Evolutionary conservation across 2,329 filamentous ascomycete species (phyloP).

Genomic region (Alternaria viburni): DNA sequence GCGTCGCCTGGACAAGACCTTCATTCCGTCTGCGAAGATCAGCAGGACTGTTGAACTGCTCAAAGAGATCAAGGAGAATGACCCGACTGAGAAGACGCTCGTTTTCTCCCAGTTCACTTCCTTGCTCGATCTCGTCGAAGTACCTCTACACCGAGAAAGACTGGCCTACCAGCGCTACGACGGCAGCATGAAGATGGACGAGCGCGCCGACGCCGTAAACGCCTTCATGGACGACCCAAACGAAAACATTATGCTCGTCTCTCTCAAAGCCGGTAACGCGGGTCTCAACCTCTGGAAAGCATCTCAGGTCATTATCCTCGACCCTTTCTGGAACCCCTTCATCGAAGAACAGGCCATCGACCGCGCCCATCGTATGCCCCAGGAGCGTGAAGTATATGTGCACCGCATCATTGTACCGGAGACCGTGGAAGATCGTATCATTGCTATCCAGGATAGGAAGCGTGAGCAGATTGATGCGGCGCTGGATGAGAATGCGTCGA

Average conservation of each 20-base stretch:
- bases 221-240: constrained; percentile 68
- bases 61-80: constrained; percentile 54
- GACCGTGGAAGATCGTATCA: constrained; percentile 88
- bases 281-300: constrained; percentile 86
- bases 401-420: constrained; percentile 78
- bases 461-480: constrained; percentile 77
- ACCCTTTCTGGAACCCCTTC: constrained; percentile 94
- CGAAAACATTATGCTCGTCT: constrained; percentile 75
- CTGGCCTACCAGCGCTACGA: constrained; percentile 74
- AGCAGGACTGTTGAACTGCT: constrained; percentile 72
- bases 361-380: constrained; percentile 86
- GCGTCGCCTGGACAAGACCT: constrained; percentile 69
- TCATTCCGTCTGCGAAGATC: constrained; percentile 77
- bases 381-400: constrained; percentile 74
- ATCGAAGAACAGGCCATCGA: constrained; percentile 93
- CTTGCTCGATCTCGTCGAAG: constrained; percentile 76
- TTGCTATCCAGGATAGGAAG: constrained; percentile 79
- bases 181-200: constrained; percentile 71
- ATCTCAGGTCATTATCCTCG: constrained; percentile 85
- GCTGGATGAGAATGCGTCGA: constrained; percentile 75
- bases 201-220: constrained; percentile 70
- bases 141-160: constrained; percentile 67
- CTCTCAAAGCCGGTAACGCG: constrained; percentile 80
- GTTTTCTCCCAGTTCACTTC: constrained; percentile 85
- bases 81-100: constrained; percentile 74